phyloP scores from a whole-genome alignment of 441 rosid genomes.

The Macaranga tanarius region DNA sequence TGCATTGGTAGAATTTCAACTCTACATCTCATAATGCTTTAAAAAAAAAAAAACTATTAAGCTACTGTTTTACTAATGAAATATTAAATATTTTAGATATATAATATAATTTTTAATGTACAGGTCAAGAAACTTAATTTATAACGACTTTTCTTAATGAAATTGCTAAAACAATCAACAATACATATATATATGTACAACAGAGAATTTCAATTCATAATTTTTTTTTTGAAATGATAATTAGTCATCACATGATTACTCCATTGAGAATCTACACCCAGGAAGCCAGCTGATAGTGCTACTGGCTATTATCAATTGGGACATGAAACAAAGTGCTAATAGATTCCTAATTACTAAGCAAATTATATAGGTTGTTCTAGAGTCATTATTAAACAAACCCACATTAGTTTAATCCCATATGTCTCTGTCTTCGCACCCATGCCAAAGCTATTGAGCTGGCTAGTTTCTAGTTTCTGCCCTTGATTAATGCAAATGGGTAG shows the following conservation, averaged over 20 bases:
- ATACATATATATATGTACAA: too few relatives aligned
- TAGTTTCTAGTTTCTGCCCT: conserved; percentile 22
- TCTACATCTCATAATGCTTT: too few relatives aligned
- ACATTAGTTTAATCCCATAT: conserved; percentile 19
- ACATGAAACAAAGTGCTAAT: neutral
- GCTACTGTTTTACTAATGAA: too few relatives aligned
- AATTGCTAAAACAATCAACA: too few relatives aligned
- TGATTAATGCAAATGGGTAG: neutral
- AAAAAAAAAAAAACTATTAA: too few relatives aligned
- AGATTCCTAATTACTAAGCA: conserved; percentile 3
- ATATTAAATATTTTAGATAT: too few relatives aligned
- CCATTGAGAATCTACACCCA: conserved; percentile 9
- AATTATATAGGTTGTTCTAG: neutral
- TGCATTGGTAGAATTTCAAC: too few relatives aligned
- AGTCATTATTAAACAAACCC: neutral
- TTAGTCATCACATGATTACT: conserved; percentile 6
- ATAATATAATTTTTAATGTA: too few relatives aligned
- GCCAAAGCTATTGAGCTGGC: conserved; percentile 44
- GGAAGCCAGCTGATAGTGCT: neutral
- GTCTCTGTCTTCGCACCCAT: conserved; percentile 23
- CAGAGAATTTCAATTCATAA: too few relatives aligned
- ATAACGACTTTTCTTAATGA: neutral
- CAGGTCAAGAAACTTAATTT: neutral
- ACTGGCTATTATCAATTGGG: neutral
- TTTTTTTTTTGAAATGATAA: neutral